phyloP scores from a whole-genome alignment of 2,329 filamentous ascomycete genomes.

The Neonectria faginata region DNA sequence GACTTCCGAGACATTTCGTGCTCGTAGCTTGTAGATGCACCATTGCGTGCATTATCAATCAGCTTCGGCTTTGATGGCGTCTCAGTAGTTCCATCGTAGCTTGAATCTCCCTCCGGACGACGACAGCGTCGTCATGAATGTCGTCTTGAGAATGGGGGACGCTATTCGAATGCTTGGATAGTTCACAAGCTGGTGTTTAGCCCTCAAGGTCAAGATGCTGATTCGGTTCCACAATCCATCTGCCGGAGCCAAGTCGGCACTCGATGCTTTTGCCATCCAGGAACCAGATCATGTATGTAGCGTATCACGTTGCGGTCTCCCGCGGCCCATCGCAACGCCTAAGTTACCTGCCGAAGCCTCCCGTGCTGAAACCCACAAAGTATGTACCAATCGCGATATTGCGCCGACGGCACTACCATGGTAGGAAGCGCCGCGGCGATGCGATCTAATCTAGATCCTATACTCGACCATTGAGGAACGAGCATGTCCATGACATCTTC shows the following conservation, averaged over 20 bases:
- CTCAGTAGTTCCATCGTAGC: background rate
- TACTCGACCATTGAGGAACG: slow-evolving; percentile 3
- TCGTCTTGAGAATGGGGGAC: background rate
- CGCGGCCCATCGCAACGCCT: background rate
- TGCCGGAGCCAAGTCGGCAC: slow-evolving; percentile 10
- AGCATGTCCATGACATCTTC: slow-evolving; percentile 10
- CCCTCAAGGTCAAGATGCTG: background rate
- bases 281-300: background rate
- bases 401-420: slow-evolving; percentile 6
- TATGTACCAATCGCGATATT: background rate
- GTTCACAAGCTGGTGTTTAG: background rate
- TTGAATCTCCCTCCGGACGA: background rate
- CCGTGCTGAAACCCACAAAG: too few relatives aligned
- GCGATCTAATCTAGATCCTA: slow-evolving; percentile 23
- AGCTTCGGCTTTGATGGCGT: background rate
- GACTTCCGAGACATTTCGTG: slow-evolving; percentile 7
- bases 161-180: background rate
- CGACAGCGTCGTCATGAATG: slow-evolving; percentile 2
- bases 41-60: background rate
- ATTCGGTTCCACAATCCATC: slow-evolving; percentile 8
- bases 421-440: slow-evolving; percentile 7
- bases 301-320: slow-evolving; percentile 1
- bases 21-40: background rate
- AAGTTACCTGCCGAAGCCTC: background rate
- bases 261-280: slow-evolving; percentile 3